Evolutionary conservation across 2,329 filamentous ascomycete species (phyloP).

Genomic region (Arthrinium puccinioides): DNA sequence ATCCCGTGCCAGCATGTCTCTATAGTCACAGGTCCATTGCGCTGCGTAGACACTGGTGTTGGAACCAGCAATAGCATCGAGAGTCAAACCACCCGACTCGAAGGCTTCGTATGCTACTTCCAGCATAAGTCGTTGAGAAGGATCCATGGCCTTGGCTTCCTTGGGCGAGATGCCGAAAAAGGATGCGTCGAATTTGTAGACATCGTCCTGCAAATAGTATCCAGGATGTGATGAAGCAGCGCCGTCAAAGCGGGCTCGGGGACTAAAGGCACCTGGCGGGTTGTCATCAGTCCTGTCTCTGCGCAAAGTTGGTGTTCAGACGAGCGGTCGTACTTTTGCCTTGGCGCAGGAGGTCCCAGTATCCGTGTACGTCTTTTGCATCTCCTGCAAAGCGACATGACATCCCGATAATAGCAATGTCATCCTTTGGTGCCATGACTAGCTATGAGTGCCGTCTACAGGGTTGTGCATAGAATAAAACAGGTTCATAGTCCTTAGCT

Average conservation of each 20-base stretch:
- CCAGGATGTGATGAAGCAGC: conserved; percentile 16
- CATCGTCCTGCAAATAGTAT: conserved; percentile 19
- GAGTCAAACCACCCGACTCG: conserved; percentile 55
- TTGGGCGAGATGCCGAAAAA: conserved; percentile 18
- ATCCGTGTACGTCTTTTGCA: conserved; percentile 20
- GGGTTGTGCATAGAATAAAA: background rate
- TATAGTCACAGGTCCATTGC: conserved; percentile 27
- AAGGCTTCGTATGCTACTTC: conserved; percentile 41
- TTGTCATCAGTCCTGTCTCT: conserved; percentile 19
- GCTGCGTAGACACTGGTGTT: conserved; percentile 24
- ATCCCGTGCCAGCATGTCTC: conserved; percentile 26
- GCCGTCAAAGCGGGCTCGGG: conserved; percentile 21
- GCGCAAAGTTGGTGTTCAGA: conserved; percentile 15
- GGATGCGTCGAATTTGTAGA: conserved; percentile 16
- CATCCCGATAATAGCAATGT: conserved; percentile 25
- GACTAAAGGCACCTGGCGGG: conserved; percentile 19
- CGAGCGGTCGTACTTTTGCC: conserved; percentile 16
- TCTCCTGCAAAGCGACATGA: conserved; percentile 21
- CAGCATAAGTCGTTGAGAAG: conserved; percentile 14
- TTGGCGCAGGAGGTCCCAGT: conserved; percentile 22
- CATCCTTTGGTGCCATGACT: conserved; percentile 8
- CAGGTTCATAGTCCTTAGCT: background rate
- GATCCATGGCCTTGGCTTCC: conserved; percentile 17
- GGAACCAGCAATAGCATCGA: conserved; percentile 28
- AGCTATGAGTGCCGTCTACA: background rate